A percentile compares a stretch with the other conserved stretches of the same genome.
Evolutionary conservation across 306 rosid species (phyloP).

Genomic region (Senna tora): DNA sequence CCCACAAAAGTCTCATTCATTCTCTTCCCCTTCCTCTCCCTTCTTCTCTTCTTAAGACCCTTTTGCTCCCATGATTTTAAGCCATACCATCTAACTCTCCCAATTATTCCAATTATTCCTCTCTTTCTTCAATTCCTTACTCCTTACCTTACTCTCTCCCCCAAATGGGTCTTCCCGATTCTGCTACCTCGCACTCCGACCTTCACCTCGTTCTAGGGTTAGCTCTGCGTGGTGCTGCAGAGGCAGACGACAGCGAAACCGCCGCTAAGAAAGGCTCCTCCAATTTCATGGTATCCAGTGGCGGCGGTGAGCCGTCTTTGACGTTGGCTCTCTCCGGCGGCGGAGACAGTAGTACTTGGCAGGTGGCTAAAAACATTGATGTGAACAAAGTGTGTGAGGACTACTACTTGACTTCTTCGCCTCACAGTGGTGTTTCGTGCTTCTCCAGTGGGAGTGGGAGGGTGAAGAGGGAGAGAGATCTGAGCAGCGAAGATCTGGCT

Average conservation of each 20-base stretch:
- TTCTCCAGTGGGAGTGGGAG: constrained; percentile 70
- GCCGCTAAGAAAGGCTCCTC: background rate
- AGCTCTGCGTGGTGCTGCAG: constrained; percentile 46
- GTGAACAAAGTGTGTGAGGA: constrained; percentile 45
- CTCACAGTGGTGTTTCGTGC: constrained; percentile 79
- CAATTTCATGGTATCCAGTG: background rate
- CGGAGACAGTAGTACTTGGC: constrained; percentile 39
- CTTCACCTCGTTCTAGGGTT: constrained; percentile 72
- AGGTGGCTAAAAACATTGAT: constrained; percentile 32
- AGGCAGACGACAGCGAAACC: constrained; percentile 1
- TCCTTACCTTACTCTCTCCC: background rate
- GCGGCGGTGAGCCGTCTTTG: constrained; percentile 62
- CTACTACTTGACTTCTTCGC: no score
- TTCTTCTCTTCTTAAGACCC: constrained; percentile 47
- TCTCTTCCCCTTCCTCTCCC: constrained; percentile 51
- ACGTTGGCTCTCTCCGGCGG: constrained; percentile 64
- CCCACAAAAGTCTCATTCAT: constrained; percentile 72
- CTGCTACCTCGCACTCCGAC: constrained; percentile 43
- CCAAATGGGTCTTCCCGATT: constrained; percentile 72
- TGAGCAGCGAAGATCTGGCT: constrained; percentile 69
- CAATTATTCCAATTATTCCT: background rate
- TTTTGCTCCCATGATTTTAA: constrained; percentile 49
- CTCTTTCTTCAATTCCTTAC: no score
- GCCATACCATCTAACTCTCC: constrained; percentile 47
- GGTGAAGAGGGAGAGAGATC: constrained; percentile 91